Conservation (phyloP, 2,329 filamentous ascomycete genomes). For the Piedraia hortae region DNA sequence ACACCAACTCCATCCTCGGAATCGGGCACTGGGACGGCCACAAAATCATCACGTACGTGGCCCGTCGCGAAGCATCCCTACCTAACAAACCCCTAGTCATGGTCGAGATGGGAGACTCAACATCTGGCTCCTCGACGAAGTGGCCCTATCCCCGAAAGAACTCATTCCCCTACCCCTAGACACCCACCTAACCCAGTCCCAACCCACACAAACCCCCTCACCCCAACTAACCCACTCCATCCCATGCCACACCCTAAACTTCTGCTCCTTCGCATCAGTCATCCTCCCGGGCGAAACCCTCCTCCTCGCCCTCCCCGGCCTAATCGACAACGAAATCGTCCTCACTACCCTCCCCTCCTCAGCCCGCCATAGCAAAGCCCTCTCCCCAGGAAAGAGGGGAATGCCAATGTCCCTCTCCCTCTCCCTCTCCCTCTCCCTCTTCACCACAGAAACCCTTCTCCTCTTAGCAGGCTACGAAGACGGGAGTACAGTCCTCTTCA, state of each 20-base stretch:
- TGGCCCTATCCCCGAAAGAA: too few relatives aligned
- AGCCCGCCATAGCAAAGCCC: constrained; percentile 32
- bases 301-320: too few relatives aligned
- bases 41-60: constrained; percentile 51
- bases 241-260: constrained; percentile 80
- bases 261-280: constrained; percentile 68
- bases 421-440: too few relatives aligned
- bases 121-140: constrained; percentile 45
- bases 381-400: constrained; percentile 26
- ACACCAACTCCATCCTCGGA: constrained; percentile 49
- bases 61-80: background rate
- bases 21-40: constrained; percentile 43
- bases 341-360: constrained; percentile 61
- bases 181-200: constrained; percentile 65
- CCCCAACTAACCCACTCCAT: constrained; percentile 74
- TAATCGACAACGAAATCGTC: constrained; percentile 33
- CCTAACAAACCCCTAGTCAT: constrained; percentile 31
- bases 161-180: too few relatives aligned
- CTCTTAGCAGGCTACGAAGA: constrained; percentile 65
- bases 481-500: constrained; percentile 37
- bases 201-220: constrained; percentile 77
- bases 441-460: too few relatives aligned
- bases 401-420: constrained; percentile 89
- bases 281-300: constrained; percentile 18
- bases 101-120: constrained; percentile 67